These are phyloP conservation scores for Mariannaea elegans DNA, from an alignment of 2,329 filamentous ascomycete species.

Conservation along the genomic window DNA sequence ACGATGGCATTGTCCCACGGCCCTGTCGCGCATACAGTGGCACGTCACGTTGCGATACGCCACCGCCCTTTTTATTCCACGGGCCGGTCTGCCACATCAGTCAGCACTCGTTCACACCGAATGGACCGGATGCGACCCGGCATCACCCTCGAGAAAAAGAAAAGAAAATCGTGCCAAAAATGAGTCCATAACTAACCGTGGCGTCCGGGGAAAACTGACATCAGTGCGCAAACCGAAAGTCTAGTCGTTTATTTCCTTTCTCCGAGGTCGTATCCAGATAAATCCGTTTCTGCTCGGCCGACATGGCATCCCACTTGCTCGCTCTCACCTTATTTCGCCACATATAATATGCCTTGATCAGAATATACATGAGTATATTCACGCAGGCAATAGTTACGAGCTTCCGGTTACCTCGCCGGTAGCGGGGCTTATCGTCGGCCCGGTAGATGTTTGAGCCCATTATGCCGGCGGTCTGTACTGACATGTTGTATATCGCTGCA, in stretches of 20 bases:
- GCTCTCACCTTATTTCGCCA: conserved; percentile 45
- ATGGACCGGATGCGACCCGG: conserved; percentile 18
- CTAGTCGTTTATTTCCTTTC: conserved; percentile 22
- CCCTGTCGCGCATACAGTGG: background rate
- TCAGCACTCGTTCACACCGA: conserved; percentile 6
- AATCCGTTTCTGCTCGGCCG: conserved; percentile 12
- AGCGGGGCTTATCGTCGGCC: conserved; percentile 54
- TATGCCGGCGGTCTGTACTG: conserved; percentile 57
- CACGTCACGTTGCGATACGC: background rate
- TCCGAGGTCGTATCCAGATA: conserved; percentile 22
- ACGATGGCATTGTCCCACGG: background rate
- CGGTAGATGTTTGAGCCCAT: conserved; percentile 58
- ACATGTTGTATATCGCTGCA: conserved; percentile 58
- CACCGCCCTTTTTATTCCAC: background rate
- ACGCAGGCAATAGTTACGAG: conserved; percentile 36
- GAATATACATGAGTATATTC: conserved; percentile 48
- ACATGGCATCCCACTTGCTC: conserved; percentile 22
- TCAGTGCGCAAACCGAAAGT: conserved; percentile 26
- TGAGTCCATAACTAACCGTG: background rate
- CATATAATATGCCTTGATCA: conserved; percentile 51
- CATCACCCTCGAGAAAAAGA: background rate
- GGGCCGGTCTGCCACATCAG: conserved; percentile 10
- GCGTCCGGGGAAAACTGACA: conserved; percentile 5
- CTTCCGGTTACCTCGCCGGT: conserved; percentile 54
- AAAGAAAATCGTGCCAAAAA: background rate